Conservation (phyloP, 306 rosid genomes). For the Medicago lupulina region DNA sequence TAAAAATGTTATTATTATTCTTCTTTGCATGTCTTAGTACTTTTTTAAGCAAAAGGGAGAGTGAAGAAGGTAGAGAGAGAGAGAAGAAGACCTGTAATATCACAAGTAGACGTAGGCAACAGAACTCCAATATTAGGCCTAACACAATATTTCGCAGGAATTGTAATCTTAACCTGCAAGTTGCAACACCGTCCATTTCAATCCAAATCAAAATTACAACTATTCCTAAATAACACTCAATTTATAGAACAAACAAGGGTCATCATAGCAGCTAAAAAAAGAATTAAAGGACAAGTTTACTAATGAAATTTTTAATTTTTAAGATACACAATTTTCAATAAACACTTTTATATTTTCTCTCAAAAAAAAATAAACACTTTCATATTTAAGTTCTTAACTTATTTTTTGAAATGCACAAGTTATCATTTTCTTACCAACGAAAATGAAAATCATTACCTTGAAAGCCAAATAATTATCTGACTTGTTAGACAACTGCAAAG, state of each 20-base stretch:
- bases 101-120: conserved; percentile 22
- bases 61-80: conserved; percentile 3
- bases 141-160: conserved; percentile 87
- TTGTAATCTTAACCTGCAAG: conserved; percentile 80
- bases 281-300: too few relatives aligned
- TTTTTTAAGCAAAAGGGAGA: not conserved
- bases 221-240: too few relatives aligned
- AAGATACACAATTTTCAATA: too few relatives aligned
- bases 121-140: conserved; percentile 90
- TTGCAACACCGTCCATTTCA: conserved; percentile 41
- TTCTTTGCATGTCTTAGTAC: conserved; percentile 1
- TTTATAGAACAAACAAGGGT: too few relatives aligned
- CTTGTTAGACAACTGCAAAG: conserved; percentile 71
- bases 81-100: conserved; percentile 58
- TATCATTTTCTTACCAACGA: too few relatives aligned
- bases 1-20: too few relatives aligned
- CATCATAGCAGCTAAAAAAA: too few relatives aligned
- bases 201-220: conserved; percentile 39
- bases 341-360: too few relatives aligned
- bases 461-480: conserved; percentile 72
- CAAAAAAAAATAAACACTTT: too few relatives aligned
- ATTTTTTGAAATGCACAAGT: too few relatives aligned
- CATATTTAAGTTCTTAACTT: too few relatives aligned
- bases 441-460: conserved; percentile 52
- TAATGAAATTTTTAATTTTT: too few relatives aligned